Percentiles rank a stretch among this genome's conserved stretches.
phyloP scores from a whole-genome alignment of 371 early-diverging fungal genomes.

The Umbelopsis sp. region DNA sequence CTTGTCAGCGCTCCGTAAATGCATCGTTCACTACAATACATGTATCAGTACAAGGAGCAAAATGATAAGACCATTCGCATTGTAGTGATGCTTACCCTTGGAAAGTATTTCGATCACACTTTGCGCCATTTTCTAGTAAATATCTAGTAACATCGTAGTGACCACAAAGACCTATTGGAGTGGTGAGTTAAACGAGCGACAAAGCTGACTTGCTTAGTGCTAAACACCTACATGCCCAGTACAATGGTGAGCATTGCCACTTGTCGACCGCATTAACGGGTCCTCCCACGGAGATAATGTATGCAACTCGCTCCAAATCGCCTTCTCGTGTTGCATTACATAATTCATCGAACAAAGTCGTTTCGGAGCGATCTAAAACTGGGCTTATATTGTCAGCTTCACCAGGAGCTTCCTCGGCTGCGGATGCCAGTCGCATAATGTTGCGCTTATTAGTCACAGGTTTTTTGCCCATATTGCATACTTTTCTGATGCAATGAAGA shows the following conservation, averaged over 20 bases:
- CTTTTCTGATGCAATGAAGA: no score
- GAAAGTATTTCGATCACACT: slow-evolving; percentile 46
- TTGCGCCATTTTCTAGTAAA: slow-evolving; percentile 36
- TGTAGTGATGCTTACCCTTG: slow-evolving; percentile 31
- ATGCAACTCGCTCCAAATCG: slow-evolving; percentile 41
- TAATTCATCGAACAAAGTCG: slow-evolving; percentile 37
- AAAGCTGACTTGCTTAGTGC: background rate
- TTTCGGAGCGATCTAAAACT: slow-evolving; percentile 1
- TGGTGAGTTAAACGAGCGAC: background rate
- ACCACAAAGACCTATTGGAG: slow-evolving; percentile 36
- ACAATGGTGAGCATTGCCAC: slow-evolving; percentile 47
- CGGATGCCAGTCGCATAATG: slow-evolving; percentile 5
- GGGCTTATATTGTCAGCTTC: slow-evolving; percentile 5
- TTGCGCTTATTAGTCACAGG: slow-evolving; percentile 2
- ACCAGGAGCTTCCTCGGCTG: background rate
- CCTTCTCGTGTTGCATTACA: slow-evolving; percentile 42
- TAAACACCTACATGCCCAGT: slow-evolving; percentile 39
- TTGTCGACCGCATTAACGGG: slow-evolving; percentile 41
- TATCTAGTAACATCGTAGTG: slow-evolving; percentile 37
- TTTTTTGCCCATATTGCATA: slow-evolving; percentile 4
- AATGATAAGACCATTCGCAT: background rate
- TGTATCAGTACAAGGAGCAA: background rate
- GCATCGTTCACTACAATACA: slow-evolving; percentile 37
- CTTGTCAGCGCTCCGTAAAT: slow-evolving; percentile 42
- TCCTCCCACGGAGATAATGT: slow-evolving; percentile 42